phyloP scores from a whole-genome alignment of 129 eudicot genomes.

The Centaurea solstitialis region DNA sequence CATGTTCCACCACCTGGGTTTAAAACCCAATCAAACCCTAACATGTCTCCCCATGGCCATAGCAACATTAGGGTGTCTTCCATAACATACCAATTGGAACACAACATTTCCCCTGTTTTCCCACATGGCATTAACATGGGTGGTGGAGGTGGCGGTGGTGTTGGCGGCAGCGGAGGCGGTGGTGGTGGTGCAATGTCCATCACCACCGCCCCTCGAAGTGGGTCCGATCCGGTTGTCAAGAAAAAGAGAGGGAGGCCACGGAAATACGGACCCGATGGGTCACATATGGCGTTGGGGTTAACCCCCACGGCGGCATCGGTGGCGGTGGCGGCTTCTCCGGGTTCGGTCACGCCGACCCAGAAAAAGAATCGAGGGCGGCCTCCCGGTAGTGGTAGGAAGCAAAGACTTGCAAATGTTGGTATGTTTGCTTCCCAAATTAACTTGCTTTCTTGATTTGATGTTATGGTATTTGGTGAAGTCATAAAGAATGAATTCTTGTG shows the following conservation, averaged over 20 bases:
- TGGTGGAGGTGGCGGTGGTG: neutral
- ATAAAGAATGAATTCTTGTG: neutral
- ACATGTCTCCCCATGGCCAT: slow-evolving; percentile 53
- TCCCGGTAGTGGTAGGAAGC: slow-evolving; percentile 91
- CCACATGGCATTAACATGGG: slow-evolving; percentile 40
- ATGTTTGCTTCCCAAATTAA: slow-evolving; percentile 18
- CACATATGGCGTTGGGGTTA: slow-evolving; percentile 53
- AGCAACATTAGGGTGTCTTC: slow-evolving; percentile 39
- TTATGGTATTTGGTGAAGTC: neutral
- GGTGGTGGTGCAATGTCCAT: slow-evolving; percentile 18
- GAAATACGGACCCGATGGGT: slow-evolving; percentile 79
- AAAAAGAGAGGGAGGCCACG: slow-evolving; percentile 96
- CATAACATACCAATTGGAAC: slow-evolving; percentile 50
- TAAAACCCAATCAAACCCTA: slow-evolving; percentile 50
- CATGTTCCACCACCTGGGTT: slow-evolving; percentile 50
- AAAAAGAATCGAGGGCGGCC: slow-evolving; percentile 70
- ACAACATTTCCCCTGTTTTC: slow-evolving; percentile 44
- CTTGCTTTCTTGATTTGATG: neutral
- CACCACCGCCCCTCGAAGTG: slow-evolving; percentile 35
- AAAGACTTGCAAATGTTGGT: slow-evolving; percentile 75
- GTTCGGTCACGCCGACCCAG: slow-evolving; percentile 33
- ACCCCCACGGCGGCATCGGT: slow-evolving; percentile 41
- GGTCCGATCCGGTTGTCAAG: slow-evolving; percentile 42
- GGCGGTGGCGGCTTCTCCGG: slow-evolving; percentile 36
- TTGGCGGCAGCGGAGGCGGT: neutral